Percentiles rank a stretch among this genome's conserved stretches.
phyloP scores from a whole-genome alignment of 352 stramenopile species.

The Chrysophaeum taylorii region DNA sequence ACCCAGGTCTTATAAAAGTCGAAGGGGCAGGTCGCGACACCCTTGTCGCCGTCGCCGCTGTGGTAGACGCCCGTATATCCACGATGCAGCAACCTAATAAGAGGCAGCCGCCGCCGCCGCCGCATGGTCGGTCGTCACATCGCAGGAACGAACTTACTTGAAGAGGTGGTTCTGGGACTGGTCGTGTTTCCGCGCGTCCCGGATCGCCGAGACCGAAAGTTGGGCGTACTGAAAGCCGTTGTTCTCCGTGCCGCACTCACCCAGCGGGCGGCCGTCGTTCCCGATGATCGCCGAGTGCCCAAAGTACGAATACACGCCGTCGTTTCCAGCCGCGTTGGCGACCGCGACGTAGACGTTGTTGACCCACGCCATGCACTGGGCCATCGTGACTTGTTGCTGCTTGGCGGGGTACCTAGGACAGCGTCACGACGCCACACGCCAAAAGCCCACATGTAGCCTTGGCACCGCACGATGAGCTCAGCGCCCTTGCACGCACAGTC shows the following conservation, averaged over 20 bases:
- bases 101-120: too few species aligned
- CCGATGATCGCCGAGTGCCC: conserved; percentile 48
- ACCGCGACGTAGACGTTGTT: conserved; percentile 54
- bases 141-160: too few species aligned
- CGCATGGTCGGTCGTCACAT: too few species aligned
- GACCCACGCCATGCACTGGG: conserved; percentile 52
- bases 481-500: conserved; percentile 46
- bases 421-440: too few species aligned
- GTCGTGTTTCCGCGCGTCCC: conserved; percentile 40
- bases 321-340: conserved; percentile 48
- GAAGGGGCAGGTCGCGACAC: conserved; percentile 47
- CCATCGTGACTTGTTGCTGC: conserved; percentile 50
- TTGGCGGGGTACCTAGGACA: conserved; percentile 55
- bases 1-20: conserved; percentile 51
- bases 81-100: conserved; percentile 42
- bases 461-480: conserved; percentile 24
- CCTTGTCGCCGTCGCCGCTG: conserved; percentile 48
- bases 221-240: conserved; percentile 43
- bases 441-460: too few species aligned
- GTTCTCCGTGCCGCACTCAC: conserved; percentile 47
- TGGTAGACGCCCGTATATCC: conserved; percentile 45
- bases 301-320: conserved; percentile 46
- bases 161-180: conserved; percentile 54
- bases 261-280: conserved; percentile 43
- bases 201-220: conserved; percentile 42